Conservation (phyloP, 208 protist species). For the Leptomonas pyrrhocoris region DNA sequence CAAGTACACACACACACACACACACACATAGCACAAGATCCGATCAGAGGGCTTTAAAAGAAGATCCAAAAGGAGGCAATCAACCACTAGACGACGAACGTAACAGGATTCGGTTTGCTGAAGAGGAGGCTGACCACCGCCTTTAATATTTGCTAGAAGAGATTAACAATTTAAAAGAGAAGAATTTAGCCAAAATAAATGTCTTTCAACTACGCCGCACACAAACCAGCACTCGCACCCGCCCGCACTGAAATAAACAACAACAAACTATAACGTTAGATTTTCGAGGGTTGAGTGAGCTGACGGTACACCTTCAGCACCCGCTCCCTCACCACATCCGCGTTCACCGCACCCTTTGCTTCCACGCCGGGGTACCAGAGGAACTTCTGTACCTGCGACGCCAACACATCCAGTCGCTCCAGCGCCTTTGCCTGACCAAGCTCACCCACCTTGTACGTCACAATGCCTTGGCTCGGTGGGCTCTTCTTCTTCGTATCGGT, state of each 20-base stretch:
- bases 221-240: too few species aligned
- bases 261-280: conserved; percentile 8
- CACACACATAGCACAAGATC: too few species aligned
- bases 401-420: conserved; percentile 27
- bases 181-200: too few species aligned
- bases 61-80: too few species aligned
- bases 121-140: too few species aligned
- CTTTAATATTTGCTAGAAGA: too few species aligned
- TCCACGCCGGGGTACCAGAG: conserved; percentile 30
- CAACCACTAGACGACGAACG: too few species aligned
- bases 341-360: conserved; percentile 4
- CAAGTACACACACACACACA: too few species aligned
- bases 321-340: conserved; percentile 17
- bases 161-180: too few species aligned
- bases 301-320: conserved; percentile 30
- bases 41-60: too few species aligned
- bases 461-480: background rate
- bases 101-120: too few species aligned
- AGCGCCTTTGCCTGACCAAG: conserved; percentile 22
- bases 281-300: conserved; percentile 29
- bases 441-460: conserved; percentile 18
- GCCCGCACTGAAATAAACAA: background rate
- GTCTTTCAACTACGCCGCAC: too few species aligned
- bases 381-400: conserved; percentile 32
- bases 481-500: background rate